Evolutionary conservation across 805 yeast genomes (phyloP).

Genomic region (Ogataea chonburiensis): DNA sequence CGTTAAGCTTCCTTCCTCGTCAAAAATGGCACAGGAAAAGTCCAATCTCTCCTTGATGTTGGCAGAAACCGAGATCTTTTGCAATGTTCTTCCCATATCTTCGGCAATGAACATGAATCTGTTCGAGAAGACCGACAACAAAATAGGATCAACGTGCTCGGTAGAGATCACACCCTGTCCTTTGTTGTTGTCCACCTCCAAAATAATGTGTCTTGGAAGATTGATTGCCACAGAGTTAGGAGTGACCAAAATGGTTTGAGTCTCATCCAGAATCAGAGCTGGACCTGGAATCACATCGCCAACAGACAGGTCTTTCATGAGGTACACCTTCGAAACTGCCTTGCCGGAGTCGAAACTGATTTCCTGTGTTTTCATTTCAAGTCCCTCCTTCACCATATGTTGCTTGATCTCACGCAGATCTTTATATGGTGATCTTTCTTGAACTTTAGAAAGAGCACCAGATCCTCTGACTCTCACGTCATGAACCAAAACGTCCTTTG

Average conservation of each 20-base stretch:
- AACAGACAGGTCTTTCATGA: conserved; percentile 44
- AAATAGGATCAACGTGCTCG: conserved; percentile 44
- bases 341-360: conserved; percentile 76
- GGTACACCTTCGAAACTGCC: conserved; percentile 43
- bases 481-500: conserved; percentile 57
- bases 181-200: conserved; percentile 24
- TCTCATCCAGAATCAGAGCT: conserved; percentile 35
- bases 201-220: conserved; percentile 36
- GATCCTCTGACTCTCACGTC: conserved; percentile 42
- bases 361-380: conserved; percentile 38
- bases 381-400: conserved; percentile 77
- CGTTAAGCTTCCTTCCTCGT: conserved; percentile 38
- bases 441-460: conserved; percentile 1
- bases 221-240: conserved; percentile 35
- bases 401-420: conserved; percentile 52
- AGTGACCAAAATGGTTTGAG: conserved; percentile 38
- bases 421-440: conserved; percentile 18
- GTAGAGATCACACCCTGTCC: conserved; percentile 37
- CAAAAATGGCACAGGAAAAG: conserved; percentile 49
- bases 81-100: conserved; percentile 46
- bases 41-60: conserved; percentile 49
- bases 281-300: conserved; percentile 58
- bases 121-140: conserved; percentile 43
- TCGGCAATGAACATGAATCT: conserved; percentile 53
- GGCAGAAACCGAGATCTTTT: conserved; percentile 43